Base-by-base conservation (phyloP, 768 basidiomycete species). In the Mycena belliarum region DNA sequence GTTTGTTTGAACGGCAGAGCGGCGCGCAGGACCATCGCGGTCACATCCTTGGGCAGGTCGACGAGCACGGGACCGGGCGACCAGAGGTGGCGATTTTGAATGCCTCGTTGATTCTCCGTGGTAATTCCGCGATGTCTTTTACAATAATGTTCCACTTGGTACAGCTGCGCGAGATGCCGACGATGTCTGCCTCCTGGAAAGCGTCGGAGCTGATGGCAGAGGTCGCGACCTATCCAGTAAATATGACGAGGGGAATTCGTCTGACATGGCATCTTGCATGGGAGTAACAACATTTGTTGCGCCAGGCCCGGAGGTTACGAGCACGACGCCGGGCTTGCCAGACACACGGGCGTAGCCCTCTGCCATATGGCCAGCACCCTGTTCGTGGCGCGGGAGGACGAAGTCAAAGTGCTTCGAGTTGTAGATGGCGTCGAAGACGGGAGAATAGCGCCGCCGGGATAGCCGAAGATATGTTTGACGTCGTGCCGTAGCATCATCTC, bases 121-220 rank as follows among this genome's bases (percentile, higher is more conserved):
- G 97, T 3, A 98, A 82, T 73, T 98, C 97, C 14, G 91, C 73
- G 58, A 98, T 93, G 69, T 95, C 95, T 74, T 98, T 98, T 49
- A 98, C 93, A 94, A 98, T 96, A 59, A 99, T 95, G 70, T 99
- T 98, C 97, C 97, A 98, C 72, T 98, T 99, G 24, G 97, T 98
- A 77, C 97, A 99, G 66, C 88, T 87, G 49, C 96, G 82, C 28
- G 95, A 97, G 73, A 98, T 99, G 47, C 97, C 97, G 54, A 99
- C 81, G 48, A 98, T 75, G 71, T 99, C 97, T 38, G 97, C 97
- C 75, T 99, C 97, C 71, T 99, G 97, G 84, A 99, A 99, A 1
- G 93, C 93, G 69, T 99, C 96, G 16, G 93, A 95, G n/a, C 96
- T 97, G 59, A 99, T 99, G 50, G 93, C 88, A n/a, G 91, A 91